Base-by-base conservation (phyloP, 179 eudicot genomes). In the Camellia oleifera region DNA sequence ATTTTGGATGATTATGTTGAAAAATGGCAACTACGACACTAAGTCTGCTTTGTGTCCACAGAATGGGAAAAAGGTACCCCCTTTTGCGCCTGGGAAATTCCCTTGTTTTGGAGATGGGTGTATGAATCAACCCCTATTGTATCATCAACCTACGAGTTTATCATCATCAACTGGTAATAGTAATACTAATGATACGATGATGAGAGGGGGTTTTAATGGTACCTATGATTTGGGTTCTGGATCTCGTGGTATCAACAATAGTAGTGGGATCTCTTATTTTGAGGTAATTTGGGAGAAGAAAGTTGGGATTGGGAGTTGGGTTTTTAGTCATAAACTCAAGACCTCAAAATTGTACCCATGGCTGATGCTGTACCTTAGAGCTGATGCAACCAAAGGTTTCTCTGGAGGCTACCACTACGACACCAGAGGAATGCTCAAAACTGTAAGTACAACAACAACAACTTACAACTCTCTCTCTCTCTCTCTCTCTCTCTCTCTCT, bases 1-100 rank as follows among this genome's bases (percentile, higher is more conserved):
- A 12, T 93, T 93, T 80, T 93, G 97, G 95, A 91, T 91, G 95
- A 73, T 93, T 4, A 93, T 93, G 97, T 81, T 93, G 45, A 93
- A 93, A 68, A 93, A 91, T 48, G 97, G 97, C 44, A 93, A 93
- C 76, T 90, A 84, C 57, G 97, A 93, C 78, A 85, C 91, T 0
- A 86, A 57, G 7, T 79, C 93, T 5, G 91, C 82, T n/a, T 63
- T 91, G 5, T 93, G 97, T 72, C 97, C 97, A 0, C 79, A 85
- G 45, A 90, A 93, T 58, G 97, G 97, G 15, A 89, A 87, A 70
- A 89, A 82, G 81, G 86, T 67, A 0, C 81, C 86, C 0, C 90
- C 93, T 18, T 91, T 89, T 54, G 72, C 52, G 2, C 82, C 91
- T 7, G 87, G 89, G 17, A 79, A 91, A n/a, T 93, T 93, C 72